Conservation (phyloP, 2,329 filamentous ascomycete species). For the Cercospora beticola region DNA sequence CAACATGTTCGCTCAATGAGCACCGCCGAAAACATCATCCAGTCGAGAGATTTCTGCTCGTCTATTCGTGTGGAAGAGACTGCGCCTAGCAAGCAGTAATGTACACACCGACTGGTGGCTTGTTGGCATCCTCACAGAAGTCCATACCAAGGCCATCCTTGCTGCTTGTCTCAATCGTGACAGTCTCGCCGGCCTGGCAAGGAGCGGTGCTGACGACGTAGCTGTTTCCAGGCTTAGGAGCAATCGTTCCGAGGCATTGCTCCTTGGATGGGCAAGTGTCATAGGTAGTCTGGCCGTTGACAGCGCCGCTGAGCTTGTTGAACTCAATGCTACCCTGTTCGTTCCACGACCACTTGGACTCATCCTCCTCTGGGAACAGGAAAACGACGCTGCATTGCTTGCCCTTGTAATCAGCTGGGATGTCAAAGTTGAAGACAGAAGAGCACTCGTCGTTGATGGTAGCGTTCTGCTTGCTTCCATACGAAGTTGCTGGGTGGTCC, state of each 20-base stretch:
- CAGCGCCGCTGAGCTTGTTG: slow-evolving; percentile 46
- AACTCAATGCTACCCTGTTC: slow-evolving; percentile 27
- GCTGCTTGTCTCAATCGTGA: slow-evolving; percentile 27
- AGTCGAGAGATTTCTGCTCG: not conserved
- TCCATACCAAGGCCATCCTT: slow-evolving; percentile 26
- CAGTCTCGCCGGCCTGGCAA: slow-evolving; percentile 31
- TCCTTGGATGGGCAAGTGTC: slow-evolving; percentile 20
- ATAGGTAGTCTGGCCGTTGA: slow-evolving; percentile 47
- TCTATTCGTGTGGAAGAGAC: not conserved
- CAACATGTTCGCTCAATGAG: not conserved
- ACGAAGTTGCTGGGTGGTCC: slow-evolving; percentile 51
- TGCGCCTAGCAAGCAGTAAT: slow-evolving; percentile 15
- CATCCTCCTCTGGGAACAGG: slow-evolving; percentile 59
- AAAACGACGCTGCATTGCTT: slow-evolving; percentile 65
- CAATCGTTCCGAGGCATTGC: slow-evolving; percentile 16
- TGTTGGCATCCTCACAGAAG: slow-evolving; percentile 25
- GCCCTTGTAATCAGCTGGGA: slow-evolving; percentile 54
- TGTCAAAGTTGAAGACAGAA: slow-evolving; percentile 69
- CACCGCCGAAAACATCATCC: not conserved
- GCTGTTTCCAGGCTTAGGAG: slow-evolving; percentile 31
- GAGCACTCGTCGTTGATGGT: slow-evolving; percentile 56
- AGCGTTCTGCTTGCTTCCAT: slow-evolving; percentile 58
- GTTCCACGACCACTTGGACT: slow-evolving; percentile 56
- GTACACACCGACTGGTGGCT: slow-evolving; percentile 12
- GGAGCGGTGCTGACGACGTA: slow-evolving; percentile 30